A percentile compares a stretch with the other conserved stretches of the same genome.
These are phyloP conservation scores for Eragrostis nindensis DNA, from an alignment of 176 grass and related monocot genomes.

Conservation along the genomic window DNA sequence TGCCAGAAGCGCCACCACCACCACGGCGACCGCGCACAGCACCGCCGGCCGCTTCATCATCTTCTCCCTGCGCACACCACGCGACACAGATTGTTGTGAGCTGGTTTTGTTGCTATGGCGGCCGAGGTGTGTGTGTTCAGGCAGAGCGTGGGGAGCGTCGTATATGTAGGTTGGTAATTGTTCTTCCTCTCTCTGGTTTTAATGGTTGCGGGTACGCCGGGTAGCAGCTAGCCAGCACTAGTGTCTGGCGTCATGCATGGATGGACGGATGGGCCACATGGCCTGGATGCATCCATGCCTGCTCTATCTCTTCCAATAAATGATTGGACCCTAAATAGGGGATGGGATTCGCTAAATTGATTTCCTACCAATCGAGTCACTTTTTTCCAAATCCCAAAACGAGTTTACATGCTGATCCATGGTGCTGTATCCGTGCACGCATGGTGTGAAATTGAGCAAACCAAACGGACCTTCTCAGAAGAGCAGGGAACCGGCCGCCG, in stretches of 20 bases:
- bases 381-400: no score
- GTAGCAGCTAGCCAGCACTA: neutral
- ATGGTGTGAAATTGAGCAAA: neutral
- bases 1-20: neutral
- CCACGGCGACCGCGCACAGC: constrained; percentile 14
- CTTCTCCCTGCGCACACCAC: neutral
- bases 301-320: neutral
- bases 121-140: neutral
- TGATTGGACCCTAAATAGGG: neutral
- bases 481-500: neutral
- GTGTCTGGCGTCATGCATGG: neutral
- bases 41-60: neutral
- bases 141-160: neutral
- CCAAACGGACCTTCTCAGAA: neutral
- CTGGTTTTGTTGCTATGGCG: neutral
- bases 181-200: neutral
- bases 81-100: neutral
- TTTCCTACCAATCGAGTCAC: neutral
- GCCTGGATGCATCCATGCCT: neutral
- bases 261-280: constrained; percentile 8
- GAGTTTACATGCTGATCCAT: no score
- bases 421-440: neutral
- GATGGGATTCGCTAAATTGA: neutral
- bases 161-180: constrained; percentile 34
- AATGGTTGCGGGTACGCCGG: constrained; percentile 40